Evolutionary conservation across 441 rosid species (phyloP).

Genomic region (Populus trichocarpa): DNA sequence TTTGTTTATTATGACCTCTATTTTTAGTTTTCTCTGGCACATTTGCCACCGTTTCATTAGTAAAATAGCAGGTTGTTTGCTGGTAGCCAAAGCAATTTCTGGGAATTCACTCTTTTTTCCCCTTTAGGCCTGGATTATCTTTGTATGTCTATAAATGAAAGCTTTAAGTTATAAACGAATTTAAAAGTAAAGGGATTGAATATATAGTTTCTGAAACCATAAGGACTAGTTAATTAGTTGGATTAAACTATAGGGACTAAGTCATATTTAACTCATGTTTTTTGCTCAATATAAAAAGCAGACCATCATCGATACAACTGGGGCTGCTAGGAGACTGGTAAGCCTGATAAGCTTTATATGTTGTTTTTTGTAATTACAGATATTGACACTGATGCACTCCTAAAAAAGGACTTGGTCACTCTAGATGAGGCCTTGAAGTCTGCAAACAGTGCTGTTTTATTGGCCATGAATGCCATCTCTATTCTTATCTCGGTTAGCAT

Average conservation of each 20-base stretch:
- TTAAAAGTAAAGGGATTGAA: background rate
- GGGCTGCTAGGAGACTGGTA: conserved; percentile 14
- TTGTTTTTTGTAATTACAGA: conserved; percentile 38
- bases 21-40: background rate
- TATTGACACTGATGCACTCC: conserved; percentile 78
- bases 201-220: background rate
- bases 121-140: background rate
- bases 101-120: background rate
- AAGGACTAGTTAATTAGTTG: background rate
- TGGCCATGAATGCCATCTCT: conserved; percentile 65
- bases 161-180: no score
- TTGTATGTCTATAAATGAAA: background rate
- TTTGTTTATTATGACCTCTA: background rate
- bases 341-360: conserved; percentile 17
- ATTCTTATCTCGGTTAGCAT: conserved; percentile 61
- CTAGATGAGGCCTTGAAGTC: conserved; percentile 85
- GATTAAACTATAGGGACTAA: background rate
- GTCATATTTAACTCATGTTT: background rate
- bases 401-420: conserved; percentile 79
- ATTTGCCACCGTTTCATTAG: background rate
- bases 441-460: conserved; percentile 76
- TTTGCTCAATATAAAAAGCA: background rate
- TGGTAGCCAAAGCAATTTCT: background rate
- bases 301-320: background rate
- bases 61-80: background rate